A percentile compares a stretch with the other conserved stretches of the same genome.
Conservation (phyloP, 2,329 filamentous ascomycete genomes). For the Bipolaris sorokiniana region DNA sequence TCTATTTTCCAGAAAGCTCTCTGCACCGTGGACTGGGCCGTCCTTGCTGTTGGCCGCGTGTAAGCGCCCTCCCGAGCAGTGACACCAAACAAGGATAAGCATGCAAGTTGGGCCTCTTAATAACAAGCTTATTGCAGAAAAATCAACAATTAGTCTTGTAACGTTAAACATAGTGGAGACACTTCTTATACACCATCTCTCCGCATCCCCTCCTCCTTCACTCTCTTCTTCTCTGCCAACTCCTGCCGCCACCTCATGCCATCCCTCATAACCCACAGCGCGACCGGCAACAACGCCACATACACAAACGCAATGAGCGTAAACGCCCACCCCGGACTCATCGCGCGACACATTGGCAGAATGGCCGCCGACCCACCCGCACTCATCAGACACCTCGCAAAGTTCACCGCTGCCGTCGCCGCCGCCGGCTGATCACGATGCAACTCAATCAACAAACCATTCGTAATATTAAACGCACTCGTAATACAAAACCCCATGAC, state of each 20-base stretch:
- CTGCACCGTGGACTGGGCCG: background rate
- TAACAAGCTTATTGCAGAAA: too few relatives aligned
- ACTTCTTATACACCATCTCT: background rate
- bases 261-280: slow-evolving; percentile 41
- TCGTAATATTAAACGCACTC: slow-evolving; percentile 55
- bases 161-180: too few relatives aligned
- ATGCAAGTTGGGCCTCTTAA: too few relatives aligned
- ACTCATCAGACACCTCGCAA: slow-evolving; percentile 47
- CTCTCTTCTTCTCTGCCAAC: slow-evolving; percentile 23
- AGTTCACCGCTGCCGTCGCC: slow-evolving; percentile 49
- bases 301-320: slow-evolving; percentile 50
- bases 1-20: background rate
- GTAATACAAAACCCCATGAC: slow-evolving; percentile 63
- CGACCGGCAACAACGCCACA: slow-evolving; percentile 30
- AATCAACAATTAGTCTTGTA: too few relatives aligned
- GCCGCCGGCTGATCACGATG: slow-evolving; percentile 50
- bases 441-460: slow-evolving; percentile 55
- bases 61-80: too few relatives aligned
- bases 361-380: slow-evolving; percentile 49
- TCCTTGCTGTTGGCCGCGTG: background rate
- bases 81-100: too few relatives aligned
- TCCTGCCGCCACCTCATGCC: slow-evolving; percentile 42
- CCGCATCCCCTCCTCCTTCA: background rate
- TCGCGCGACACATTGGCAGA: slow-evolving; percentile 50
- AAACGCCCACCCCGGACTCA: slow-evolving; percentile 55